Conservation (phyloP, 805 yeast species). For the Aciculoconidium aculeatum region DNA sequence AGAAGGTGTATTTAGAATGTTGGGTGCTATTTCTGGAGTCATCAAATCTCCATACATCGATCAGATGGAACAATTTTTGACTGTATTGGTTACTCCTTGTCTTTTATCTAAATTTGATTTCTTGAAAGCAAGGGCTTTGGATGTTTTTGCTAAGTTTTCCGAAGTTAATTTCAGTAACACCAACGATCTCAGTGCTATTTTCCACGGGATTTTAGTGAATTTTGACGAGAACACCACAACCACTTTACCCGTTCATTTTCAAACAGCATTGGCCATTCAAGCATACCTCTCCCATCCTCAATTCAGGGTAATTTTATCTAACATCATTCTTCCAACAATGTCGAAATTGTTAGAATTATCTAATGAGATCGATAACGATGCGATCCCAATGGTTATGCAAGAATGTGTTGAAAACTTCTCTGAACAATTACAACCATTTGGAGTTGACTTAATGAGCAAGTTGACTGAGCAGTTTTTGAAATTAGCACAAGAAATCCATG, state of each 20-base stretch:
- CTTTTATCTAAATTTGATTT: conserved; percentile 58
- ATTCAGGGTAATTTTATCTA: conserved; percentile 62
- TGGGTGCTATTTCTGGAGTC: conserved; percentile 66
- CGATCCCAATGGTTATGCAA: conserved; percentile 87
- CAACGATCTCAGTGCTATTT: conserved; percentile 19
- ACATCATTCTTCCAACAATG: conserved; percentile 75
- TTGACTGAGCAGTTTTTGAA: conserved; percentile 23
- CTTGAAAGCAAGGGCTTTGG: conserved; percentile 70
- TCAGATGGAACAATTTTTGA: conserved; percentile 67
- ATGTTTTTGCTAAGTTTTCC: conserved; percentile 60
- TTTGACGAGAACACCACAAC: conserved; percentile 19
- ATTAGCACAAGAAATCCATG: conserved; percentile 42
- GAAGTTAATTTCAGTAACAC: conserved; percentile 44
- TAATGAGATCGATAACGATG: conserved; percentile 79
- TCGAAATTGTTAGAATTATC: conserved; percentile 69
- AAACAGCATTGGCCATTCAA: conserved; percentile 83
- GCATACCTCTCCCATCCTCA: conserved; percentile 60
- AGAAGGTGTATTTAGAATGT: conserved; percentile 75
- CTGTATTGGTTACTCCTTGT: conserved; percentile 63
- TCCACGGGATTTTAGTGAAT: conserved; percentile 28
- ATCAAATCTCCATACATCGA: conserved; percentile 52
- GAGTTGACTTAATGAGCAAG: conserved; percentile 22
- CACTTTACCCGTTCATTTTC: conserved; percentile 70
- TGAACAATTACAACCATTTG: conserved; percentile 57
- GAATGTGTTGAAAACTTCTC: conserved; percentile 88